Evolutionary conservation across 2,329 filamentous ascomycete genomes (phyloP).

Genomic region (Gnomoniopsis sp.): DNA sequence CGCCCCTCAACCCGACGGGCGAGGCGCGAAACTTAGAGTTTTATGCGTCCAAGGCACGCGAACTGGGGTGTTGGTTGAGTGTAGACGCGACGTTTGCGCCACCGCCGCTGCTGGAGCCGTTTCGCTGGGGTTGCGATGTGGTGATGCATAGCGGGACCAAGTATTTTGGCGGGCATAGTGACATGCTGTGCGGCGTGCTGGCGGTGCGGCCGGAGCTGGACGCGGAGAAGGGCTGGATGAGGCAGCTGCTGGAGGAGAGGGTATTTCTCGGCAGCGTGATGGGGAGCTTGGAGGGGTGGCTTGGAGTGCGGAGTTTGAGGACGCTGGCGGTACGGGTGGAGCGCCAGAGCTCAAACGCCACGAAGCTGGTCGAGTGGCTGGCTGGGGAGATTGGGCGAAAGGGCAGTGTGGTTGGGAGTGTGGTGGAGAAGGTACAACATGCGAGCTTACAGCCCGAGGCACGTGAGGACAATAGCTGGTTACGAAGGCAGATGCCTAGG

Average conservation of each 20-base stretch:
- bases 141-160: conserved; percentile 94
- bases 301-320: conserved; percentile 80
- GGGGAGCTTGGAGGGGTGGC: conserved; percentile 88
- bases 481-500: conserved; percentile 82
- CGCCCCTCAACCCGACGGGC: conserved; percentile 87
- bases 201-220: conserved; percentile 52
- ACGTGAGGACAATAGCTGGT: conserved; percentile 62
- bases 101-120: conserved; percentile 84
- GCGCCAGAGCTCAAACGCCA: conserved; percentile 71
- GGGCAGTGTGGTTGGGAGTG: conserved; percentile 38
- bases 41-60: conserved; percentile 71
- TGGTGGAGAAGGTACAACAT: conserved; percentile 65
- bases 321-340: conserved; percentile 81
- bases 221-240: conserved; percentile 50
- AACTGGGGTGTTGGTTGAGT: conserved; percentile 69
- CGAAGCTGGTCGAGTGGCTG: conserved; percentile 70
- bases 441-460: conserved; percentile 72
- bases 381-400: conserved; percentile 40
- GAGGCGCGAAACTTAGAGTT: conserved; percentile 69
- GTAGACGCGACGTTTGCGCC: conserved; percentile 94
- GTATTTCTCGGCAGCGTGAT: conserved; percentile 78
- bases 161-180: conserved; percentile 93
- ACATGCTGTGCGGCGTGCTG: conserved; percentile 86
- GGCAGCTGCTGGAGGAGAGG: conserved; percentile 62
- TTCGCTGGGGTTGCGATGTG: conserved; percentile 74